Conservation (phyloP, 2,329 filamentous ascomycete species). For the Pseudocercospora musae region DNA sequence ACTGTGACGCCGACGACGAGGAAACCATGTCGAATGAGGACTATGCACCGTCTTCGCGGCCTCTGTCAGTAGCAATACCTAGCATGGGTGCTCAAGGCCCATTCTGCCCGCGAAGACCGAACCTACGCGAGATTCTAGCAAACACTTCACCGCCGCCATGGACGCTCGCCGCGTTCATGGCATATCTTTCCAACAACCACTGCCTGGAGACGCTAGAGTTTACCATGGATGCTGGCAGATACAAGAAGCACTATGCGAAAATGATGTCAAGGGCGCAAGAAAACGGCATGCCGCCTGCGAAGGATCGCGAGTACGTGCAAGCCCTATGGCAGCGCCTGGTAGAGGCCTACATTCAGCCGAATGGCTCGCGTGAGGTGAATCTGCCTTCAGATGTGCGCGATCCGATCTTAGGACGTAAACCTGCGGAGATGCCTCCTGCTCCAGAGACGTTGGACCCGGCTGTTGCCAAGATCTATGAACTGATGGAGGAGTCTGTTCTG, state of each 20-base stretch:
- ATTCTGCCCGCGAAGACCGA: slow-evolving; percentile 62
- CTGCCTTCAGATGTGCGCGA: slow-evolving; percentile 83
- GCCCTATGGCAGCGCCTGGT: slow-evolving; percentile 85
- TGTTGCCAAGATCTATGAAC: slow-evolving; percentile 82
- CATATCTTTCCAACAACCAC: slow-evolving; percentile 93
- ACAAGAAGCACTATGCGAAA: slow-evolving; percentile 64
- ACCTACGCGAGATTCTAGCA: slow-evolving; percentile 80
- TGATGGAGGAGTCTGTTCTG: slow-evolving; percentile 96
- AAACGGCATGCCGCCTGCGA: slow-evolving; percentile 49
- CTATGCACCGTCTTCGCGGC: slow-evolving; percentile 36
- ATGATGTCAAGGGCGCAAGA: slow-evolving; percentile 51
- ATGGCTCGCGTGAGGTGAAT: slow-evolving; percentile 83
- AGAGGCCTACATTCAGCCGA: slow-evolving; percentile 84
- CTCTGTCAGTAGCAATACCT: slow-evolving; percentile 52
- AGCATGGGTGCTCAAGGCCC: slow-evolving; percentile 42
- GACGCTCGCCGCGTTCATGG: slow-evolving; percentile 90
- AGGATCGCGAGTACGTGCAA: slow-evolving; percentile 66
- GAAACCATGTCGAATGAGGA: slow-evolving; percentile 49
- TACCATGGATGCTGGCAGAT: slow-evolving; percentile 87
- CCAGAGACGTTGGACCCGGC: slow-evolving; percentile 77
- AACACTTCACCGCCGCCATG: slow-evolving; percentile 84
- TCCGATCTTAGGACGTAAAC: slow-evolving; percentile 63
- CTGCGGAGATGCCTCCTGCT: slow-evolving; percentile 61
- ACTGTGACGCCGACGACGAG: slow-evolving; percentile 48
- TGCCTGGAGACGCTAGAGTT: slow-evolving; percentile 96